Evolutionary conservation across 139 green algal genomes (phyloP).

Genomic region (Spirogloea muscicola): DNA sequence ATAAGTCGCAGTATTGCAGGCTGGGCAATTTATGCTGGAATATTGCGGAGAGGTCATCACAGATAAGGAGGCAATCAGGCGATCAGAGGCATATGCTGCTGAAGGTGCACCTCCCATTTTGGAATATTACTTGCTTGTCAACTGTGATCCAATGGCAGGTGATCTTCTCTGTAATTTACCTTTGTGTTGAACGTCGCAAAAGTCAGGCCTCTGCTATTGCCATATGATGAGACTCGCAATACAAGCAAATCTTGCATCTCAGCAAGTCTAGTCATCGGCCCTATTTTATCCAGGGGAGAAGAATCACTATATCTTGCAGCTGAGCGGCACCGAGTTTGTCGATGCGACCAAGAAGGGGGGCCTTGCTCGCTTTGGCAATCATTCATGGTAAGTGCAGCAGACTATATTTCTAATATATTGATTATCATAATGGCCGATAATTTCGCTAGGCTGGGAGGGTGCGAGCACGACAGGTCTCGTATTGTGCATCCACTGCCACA

Average conservation of each 20-base stretch:
- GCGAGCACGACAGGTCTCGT: not conserved
- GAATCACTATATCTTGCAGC: slow-evolving; percentile 98
- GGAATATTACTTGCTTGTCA: slow-evolving; percentile 43
- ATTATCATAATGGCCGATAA: too few relatives aligned
- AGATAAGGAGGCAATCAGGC: slow-evolving; percentile 85
- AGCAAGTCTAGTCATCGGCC: not conserved
- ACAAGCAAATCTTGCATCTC: not conserved
- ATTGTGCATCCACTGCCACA: not conserved
- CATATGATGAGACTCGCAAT: too few relatives aligned
- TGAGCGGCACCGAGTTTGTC: slow-evolving; percentile 95
- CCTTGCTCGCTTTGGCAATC: slow-evolving; percentile 94
- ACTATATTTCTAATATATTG: too few relatives aligned
- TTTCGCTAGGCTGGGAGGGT: not conserved
- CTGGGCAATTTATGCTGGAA: slow-evolving; percentile 91
- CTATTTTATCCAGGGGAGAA: slow-evolving; percentile 33
- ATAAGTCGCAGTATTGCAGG: slow-evolving; percentile 14
- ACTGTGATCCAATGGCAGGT: too few relatives aligned
- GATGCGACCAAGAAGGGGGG: slow-evolving; percentile 84
- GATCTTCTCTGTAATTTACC: slow-evolving; percentile 2
- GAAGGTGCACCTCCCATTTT: slow-evolving; percentile 58
- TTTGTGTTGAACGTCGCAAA: not conserved
- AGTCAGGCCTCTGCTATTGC: not conserved
- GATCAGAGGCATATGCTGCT: slow-evolving; percentile 78
- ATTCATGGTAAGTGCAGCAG: slow-evolving; percentile 69
- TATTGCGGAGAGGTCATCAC: slow-evolving; percentile 97